Evolutionary conservation across 1,284 basidiomycete genomes (phyloP).

Genomic region (Papiliotrema laurentii): DNA sequence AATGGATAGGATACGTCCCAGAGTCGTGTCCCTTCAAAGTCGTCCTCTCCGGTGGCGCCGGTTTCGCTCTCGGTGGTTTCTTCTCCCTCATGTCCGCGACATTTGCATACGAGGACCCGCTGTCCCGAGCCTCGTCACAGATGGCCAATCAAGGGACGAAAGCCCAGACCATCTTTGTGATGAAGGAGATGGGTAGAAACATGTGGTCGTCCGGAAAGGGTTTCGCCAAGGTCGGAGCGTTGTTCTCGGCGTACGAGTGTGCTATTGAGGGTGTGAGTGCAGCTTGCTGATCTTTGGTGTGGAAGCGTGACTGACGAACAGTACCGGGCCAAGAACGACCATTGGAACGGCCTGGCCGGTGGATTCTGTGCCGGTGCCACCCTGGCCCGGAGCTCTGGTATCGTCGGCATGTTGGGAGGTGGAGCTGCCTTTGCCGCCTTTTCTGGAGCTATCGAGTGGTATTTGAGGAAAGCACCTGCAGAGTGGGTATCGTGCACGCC

Average conservation of each 20-base stretch:
- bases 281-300: background rate
- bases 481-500: conserved; percentile 59
- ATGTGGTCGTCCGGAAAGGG: conserved; percentile 90
- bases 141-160: conserved; percentile 33
- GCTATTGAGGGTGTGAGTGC: conserved; percentile 88
- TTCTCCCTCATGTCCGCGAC: conserved; percentile 94
- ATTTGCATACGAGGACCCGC: conserved; percentile 92
- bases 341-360: conserved; percentile 63
- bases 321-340: conserved; percentile 95
- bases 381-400: conserved; percentile 77
- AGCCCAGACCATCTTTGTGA: conserved; percentile 69
- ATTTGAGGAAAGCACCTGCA: conserved; percentile 72
- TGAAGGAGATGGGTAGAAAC: conserved; percentile 89
- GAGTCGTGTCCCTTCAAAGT: conserved; percentile 83
- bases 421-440: conserved; percentile 86
- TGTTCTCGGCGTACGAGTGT: conserved; percentile 93
- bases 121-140: conserved; percentile 60
- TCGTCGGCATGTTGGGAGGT: conserved; percentile 73
- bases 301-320: conserved; percentile 37
- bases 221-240: conserved; percentile 89
- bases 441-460: conserved; percentile 80
- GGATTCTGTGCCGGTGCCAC: conserved; percentile 62
- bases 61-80: conserved; percentile 88
- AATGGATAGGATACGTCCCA: conserved; percentile 64
- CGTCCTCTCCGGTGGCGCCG: conserved; percentile 69